Percentiles rank a stretch among this genome's conserved stretches.
Conservation (phyloP, 208 protist genomes). For the Wallacemonas rigidus region DNA sequence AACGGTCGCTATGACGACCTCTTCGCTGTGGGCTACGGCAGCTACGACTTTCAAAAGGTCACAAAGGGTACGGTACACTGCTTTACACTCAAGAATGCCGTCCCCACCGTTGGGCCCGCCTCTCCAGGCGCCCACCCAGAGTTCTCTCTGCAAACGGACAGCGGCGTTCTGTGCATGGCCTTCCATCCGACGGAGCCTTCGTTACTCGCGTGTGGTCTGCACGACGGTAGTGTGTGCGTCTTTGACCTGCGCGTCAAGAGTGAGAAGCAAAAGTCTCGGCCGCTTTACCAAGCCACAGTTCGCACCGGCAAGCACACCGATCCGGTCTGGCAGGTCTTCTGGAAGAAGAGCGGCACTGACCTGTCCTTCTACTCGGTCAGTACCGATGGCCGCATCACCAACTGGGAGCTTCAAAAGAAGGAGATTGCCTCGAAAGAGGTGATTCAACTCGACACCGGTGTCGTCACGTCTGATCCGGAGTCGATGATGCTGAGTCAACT, state of each 20-base stretch:
- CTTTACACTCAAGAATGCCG: slow-evolving; percentile 97
- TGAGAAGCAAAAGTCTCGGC: slow-evolving; percentile 61
- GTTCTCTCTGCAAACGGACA: slow-evolving; percentile 89
- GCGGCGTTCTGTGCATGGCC: slow-evolving; percentile 96
- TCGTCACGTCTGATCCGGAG: slow-evolving; percentile 78
- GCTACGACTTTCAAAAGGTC: slow-evolving; percentile 97
- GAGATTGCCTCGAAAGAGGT: slow-evolving; percentile 95
- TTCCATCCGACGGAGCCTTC: slow-evolving; percentile 93
- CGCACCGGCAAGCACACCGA: slow-evolving; percentile 97
- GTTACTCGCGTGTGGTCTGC: slow-evolving; percentile 94
- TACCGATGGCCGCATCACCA: slow-evolving; percentile 95
- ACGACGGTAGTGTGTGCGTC: slow-evolving; percentile 95
- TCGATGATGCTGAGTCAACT: slow-evolving; percentile 85
- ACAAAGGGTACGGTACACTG: slow-evolving; percentile 92
- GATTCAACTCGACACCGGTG: slow-evolving; percentile 82
- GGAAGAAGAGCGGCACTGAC: slow-evolving; percentile 53
- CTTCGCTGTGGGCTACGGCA: slow-evolving; percentile 97
- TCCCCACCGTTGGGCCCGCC: slow-evolving; percentile 62
- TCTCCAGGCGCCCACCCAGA: slow-evolving; percentile 87
- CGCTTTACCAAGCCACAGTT: slow-evolving; percentile 91
- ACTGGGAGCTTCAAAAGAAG: slow-evolving; percentile 95
- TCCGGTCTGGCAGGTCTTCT: slow-evolving; percentile 96
- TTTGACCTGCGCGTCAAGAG: slow-evolving; percentile 90
- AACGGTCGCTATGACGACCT: slow-evolving; percentile 96
- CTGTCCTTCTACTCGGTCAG: slow-evolving; percentile 96